phyloP scores from a whole-genome alignment of 805 yeast genomes.

The Lachancea thermotolerans region DNA sequence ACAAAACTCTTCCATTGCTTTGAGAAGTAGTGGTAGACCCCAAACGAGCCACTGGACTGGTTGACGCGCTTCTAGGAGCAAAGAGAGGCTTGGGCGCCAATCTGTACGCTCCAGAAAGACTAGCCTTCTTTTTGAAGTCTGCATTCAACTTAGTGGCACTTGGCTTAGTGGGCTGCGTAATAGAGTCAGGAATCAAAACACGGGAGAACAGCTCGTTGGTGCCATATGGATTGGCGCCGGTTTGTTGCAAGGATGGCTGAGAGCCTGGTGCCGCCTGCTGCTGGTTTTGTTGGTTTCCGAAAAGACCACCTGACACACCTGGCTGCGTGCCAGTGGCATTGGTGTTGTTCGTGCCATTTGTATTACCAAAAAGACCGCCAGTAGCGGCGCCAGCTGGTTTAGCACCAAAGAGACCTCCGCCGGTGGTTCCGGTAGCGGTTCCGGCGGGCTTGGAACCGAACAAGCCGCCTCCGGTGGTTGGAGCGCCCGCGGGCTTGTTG shows the following conservation, averaged over 20 bases:
- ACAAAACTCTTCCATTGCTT: conserved; percentile 1
- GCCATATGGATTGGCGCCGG: conserved; percentile 61
- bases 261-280: conserved; percentile 21
- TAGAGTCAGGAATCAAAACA: conserved; percentile 30
- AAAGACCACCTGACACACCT: conserved; percentile 37
- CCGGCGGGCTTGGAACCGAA: conserved; percentile 35
- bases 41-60: conserved; percentile 4
- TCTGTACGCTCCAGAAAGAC: conserved; percentile 54
- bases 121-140: conserved; percentile 49
- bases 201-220: conserved; percentile 57
- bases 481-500: conserved; percentile 15
- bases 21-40: conserved; percentile 2
- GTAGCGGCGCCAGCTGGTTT: conserved; percentile 22
- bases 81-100: conserved; percentile 59
- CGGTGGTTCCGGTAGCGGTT: conserved; percentile 17
- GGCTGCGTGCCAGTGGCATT: conserved; percentile 9
- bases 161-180: conserved; percentile 37
- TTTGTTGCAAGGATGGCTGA: conserved; percentile 30
- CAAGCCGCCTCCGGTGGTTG: conserved; percentile 29
- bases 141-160: conserved; percentile 43
- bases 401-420: conserved; percentile 37
- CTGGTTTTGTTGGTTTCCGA: conserved; percentile 31
- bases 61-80: conserved; percentile 15
- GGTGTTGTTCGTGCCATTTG: conserved; percentile 13
- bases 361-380: conserved; percentile 15